Conservation (phyloP, 2,329 filamentous ascomycete species). For the Lachnum nothofagi region DNA sequence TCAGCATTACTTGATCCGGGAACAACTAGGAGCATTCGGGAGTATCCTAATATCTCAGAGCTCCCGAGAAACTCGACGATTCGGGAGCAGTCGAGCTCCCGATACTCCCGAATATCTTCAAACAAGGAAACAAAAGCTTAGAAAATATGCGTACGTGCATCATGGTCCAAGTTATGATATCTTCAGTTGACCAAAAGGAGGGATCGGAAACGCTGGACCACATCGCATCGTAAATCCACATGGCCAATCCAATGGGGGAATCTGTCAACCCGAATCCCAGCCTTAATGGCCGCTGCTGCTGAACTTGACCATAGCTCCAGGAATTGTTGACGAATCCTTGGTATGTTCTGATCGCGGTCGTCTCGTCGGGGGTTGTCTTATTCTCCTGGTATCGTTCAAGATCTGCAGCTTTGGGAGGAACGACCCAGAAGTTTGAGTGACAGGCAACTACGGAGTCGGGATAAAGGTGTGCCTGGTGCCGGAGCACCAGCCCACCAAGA, state of each 20-base stretch:
- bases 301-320: conserved; percentile 3
- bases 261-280: conserved; percentile 28
- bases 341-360: neutral
- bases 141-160: too few relatives aligned
- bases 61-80: too few relatives aligned
- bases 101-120: too few relatives aligned
- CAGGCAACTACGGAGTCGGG: conserved; percentile 3
- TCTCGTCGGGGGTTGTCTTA: conserved; percentile 5
- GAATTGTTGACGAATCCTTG: neutral
- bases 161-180: conserved; percentile 25
- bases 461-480: conserved; percentile 12
- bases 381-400: conserved; percentile 1
- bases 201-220: neutral
- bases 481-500: conserved; percentile 16
- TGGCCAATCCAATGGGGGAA: conserved; percentile 31
- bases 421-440: conserved; percentile 11
- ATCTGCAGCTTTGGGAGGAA: conserved; percentile 9
- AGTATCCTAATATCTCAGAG: too few relatives aligned
- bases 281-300: conserved; percentile 2
- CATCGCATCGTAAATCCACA: conserved; percentile 28
- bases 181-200: conserved; percentile 13
- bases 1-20: too few relatives aligned
- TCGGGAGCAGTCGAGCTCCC: too few relatives aligned
- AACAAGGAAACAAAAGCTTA: too few relatives aligned
- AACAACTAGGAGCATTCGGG: too few relatives aligned